These are phyloP conservation scores for Puccinia triticina DNA, from an alignment of 1,284 basidiomycete species.

Conservation along the genomic window DNA sequence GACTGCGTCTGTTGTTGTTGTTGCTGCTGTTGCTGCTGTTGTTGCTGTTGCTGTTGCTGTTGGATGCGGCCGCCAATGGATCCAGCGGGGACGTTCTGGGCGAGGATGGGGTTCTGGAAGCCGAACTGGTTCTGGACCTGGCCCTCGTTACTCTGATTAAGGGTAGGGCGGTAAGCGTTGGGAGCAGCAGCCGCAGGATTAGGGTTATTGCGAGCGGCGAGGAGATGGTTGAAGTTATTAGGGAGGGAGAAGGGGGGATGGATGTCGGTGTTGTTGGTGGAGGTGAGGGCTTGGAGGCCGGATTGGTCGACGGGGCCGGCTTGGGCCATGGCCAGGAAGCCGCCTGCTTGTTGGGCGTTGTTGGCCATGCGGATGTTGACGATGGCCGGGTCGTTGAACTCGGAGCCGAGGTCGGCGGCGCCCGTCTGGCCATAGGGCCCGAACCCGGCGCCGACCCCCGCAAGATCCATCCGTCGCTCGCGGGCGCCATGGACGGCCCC, in stretches of 20 bases:
- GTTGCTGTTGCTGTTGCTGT: not conserved
- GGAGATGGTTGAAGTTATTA: conserved; percentile 7
- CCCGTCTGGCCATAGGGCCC: not conserved
- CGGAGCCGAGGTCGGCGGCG: not conserved
- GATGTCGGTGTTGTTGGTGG: too few relatives aligned
- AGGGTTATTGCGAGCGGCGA: not conserved
- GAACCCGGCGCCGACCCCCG: conserved; percentile 11
- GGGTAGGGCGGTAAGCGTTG: not conserved
- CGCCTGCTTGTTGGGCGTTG: not conserved
- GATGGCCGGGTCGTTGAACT: conserved; percentile 48
- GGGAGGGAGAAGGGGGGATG: conserved; percentile 29
- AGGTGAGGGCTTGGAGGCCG: conserved; percentile 5
- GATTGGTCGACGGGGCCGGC: not conserved
- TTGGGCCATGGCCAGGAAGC: conserved; percentile 2
- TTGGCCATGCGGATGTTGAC: conserved; percentile 45
- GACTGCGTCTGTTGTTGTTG: not conserved
- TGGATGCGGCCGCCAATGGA: not conserved
- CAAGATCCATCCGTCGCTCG: conserved; percentile 32
- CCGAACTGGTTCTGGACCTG: conserved; percentile 3
- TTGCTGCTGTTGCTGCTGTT: conserved; percentile 5
- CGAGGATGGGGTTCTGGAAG: not conserved
- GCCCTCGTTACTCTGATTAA: not conserved
- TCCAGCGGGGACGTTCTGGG: not conserved
- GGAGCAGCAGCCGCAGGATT: too few relatives aligned
- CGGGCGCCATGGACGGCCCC: not conserved